These are phyloP conservation scores for Eutrema japonicum DNA, from an alignment of 345 rosid species.

Conservation along the genomic window DNA sequence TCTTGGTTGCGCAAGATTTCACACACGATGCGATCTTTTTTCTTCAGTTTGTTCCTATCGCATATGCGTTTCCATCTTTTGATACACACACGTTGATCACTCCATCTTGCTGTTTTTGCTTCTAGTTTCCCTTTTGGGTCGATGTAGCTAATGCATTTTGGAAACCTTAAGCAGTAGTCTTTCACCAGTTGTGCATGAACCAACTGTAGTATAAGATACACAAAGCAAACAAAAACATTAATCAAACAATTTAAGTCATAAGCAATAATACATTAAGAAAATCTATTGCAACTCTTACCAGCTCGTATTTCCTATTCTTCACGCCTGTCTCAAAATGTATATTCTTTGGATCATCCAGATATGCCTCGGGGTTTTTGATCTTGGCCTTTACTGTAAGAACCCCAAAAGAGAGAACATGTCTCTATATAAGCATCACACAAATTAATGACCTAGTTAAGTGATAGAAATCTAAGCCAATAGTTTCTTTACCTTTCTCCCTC, in stretches of 20 bases:
- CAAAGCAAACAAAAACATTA: not conserved
- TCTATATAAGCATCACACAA: not conserved
- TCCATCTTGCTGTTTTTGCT: conserved; percentile 19
- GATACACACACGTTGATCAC: conserved; percentile 32
- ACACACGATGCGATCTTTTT: conserved; percentile 33
- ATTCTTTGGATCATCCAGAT: conserved; percentile 37
- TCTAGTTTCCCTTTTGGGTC: conserved; percentile 2
- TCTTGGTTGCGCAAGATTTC: conserved; percentile 21
- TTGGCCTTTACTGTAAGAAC: not conserved
- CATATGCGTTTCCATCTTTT: conserved; percentile 30
- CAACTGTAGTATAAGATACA: conserved; percentile 15
- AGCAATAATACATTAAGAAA: too few relatives aligned
- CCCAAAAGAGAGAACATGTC: conserved; percentile 4
- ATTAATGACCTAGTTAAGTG: not conserved
- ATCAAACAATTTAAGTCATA: not conserved
- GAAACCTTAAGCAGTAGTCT: conserved; percentile 30
- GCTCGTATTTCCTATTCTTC: conserved; percentile 34
- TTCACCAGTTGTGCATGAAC: conserved; percentile 38
- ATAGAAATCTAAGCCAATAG: not conserved
- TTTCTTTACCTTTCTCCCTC: conserved; percentile 23
- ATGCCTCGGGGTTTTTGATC: conserved; percentile 31
- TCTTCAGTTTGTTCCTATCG: conserved; percentile 15
- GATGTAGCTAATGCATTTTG: not conserved
- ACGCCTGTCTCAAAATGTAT: conserved; percentile 23
- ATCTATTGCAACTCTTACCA: conserved; percentile 19